Percentiles rank a stretch among this genome's conserved stretches.
These are phyloP conservation scores for Cichorium intybus DNA, from an alignment of 140 eudicot species.

Conservation along the genomic window DNA sequence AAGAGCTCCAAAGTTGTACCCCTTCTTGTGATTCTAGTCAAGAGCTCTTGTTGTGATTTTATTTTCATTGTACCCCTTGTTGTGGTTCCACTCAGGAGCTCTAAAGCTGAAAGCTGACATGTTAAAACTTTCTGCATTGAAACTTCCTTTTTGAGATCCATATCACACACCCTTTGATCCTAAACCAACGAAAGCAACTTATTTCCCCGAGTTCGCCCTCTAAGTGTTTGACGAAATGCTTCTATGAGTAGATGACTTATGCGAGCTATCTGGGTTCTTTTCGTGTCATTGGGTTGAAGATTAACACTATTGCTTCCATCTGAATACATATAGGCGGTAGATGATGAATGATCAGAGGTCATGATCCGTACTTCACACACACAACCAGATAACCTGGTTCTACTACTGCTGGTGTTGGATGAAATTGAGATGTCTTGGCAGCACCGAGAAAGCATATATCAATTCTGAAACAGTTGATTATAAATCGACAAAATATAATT, in stretches of 20 bases:
- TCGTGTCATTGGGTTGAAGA: constrained; percentile 15
- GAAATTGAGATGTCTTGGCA: constrained; percentile 83
- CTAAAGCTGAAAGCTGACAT: constrained; percentile 41
- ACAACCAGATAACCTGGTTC: not conserved
- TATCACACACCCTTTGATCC: constrained; percentile 49
- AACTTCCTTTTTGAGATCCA: constrained; percentile 53
- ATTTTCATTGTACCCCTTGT: too few species aligned
- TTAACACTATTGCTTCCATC: constrained; percentile 26
- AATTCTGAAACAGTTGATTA: constrained; percentile 55
- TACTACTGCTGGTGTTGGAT: constrained; percentile 65
- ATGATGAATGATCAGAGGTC: constrained; percentile 39
- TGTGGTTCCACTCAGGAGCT: too few species aligned
- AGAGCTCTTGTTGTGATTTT: too few species aligned
- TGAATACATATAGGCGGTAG: constrained; percentile 34
- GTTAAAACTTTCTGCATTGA: constrained; percentile 45
- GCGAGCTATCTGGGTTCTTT: not conserved
- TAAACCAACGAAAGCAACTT: constrained; percentile 54
- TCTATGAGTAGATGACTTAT: constrained; percentile 35
- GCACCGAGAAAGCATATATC: constrained; percentile 64
- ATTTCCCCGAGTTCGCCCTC: constrained; percentile 44
- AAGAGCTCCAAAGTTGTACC: too few species aligned
- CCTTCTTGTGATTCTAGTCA: too few species aligned
- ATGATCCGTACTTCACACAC: constrained; percentile 39
- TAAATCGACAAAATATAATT: not conserved
- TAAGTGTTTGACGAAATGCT: constrained; percentile 44